Percentiles rank a stretch among this genome's conserved stretches.
phyloP scores from a whole-genome alignment of 805 yeast species.

The Saturnispora bothae region DNA sequence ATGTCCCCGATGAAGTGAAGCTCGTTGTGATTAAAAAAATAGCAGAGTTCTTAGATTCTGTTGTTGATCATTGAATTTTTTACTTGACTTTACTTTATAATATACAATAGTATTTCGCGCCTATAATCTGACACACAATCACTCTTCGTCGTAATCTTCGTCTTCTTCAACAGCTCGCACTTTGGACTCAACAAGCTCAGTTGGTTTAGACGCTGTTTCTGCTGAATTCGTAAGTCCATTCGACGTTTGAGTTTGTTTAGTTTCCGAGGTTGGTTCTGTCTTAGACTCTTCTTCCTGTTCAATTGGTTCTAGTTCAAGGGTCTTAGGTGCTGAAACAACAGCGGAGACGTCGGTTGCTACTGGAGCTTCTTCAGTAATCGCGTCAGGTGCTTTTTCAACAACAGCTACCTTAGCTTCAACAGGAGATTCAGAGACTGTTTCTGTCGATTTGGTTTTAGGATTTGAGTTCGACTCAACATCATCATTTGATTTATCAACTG shows the following conservation, averaged over 20 bases:
- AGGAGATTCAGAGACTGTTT: not conserved
- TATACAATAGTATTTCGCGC: too few species aligned
- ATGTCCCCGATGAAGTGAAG: slow-evolving; percentile 61
- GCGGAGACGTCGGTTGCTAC: too few species aligned
- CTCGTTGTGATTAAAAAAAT: slow-evolving; percentile 49
- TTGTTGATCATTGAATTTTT: slow-evolving; percentile 27
- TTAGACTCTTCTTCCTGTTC: slow-evolving; percentile 23
- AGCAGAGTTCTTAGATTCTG: slow-evolving; percentile 44
- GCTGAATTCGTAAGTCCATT: not conserved
- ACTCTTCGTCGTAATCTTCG: slow-evolving; percentile 27
- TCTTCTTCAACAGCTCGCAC: slow-evolving; percentile 29
- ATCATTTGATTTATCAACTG: too few species aligned
- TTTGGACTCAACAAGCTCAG: slow-evolving; percentile 6
- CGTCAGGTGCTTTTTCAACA: not conserved
- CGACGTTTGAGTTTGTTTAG: slow-evolving; percentile 1
- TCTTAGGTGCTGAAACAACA: too few species aligned
- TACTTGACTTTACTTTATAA: too few species aligned
- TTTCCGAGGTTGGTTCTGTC: not conserved
- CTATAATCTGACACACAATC: too few species aligned
- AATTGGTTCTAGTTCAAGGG: slow-evolving; percentile 24
- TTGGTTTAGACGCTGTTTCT: too few species aligned
- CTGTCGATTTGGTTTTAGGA: too few species aligned
- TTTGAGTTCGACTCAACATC: too few species aligned
- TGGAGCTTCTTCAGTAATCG: not conserved
- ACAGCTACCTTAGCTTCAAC: not conserved